A percentile compares a stretch with the other conserved stretches of the same genome.
Conservation (phyloP, 1,139 yeast genomes). For the Geotrichum carabidarum region DNA sequence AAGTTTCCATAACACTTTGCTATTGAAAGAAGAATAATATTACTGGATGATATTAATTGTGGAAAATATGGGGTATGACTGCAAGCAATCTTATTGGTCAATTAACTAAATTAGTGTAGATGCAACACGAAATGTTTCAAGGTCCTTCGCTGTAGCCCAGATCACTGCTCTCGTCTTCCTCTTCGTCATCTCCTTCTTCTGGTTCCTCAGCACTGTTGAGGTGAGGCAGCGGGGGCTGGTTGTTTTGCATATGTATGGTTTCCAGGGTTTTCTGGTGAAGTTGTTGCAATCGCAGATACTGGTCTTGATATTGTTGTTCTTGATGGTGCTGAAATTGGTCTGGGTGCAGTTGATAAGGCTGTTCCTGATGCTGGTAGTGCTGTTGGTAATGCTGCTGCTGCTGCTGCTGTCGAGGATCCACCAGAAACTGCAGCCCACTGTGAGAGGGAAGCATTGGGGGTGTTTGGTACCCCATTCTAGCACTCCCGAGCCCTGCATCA, state of each 20-base stretch:
- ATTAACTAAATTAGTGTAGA: too few species aligned
- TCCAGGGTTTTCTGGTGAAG: neutral
- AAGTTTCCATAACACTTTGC: too few species aligned
- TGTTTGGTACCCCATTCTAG: slow-evolving; percentile 4
- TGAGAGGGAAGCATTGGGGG: neutral
- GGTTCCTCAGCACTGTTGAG: too few species aligned
- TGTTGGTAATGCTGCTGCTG: slow-evolving; percentile 5
- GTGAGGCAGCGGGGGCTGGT: neutral
- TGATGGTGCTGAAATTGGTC: neutral
- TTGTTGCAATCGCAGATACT: neutral
- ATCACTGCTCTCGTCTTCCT: too few species aligned
- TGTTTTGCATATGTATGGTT: neutral
- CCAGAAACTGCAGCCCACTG: neutral
- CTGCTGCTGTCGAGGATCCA: neutral
- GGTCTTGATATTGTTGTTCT: neutral
- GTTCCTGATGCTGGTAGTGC: neutral
- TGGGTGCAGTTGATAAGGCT: slow-evolving; percentile 1
- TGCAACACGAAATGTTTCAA: too few species aligned
- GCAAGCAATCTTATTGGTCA: too few species aligned
- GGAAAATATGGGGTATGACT: too few species aligned
- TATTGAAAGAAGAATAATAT: too few species aligned
- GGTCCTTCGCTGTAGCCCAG: too few species aligned
- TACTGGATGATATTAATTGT: too few species aligned
- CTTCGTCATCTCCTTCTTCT: too few species aligned
- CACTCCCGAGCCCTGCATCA: neutral